phyloP scores from a whole-genome alignment of 768 basidiomycete genomes.

The Lactifluus hygrophoroides region DNA sequence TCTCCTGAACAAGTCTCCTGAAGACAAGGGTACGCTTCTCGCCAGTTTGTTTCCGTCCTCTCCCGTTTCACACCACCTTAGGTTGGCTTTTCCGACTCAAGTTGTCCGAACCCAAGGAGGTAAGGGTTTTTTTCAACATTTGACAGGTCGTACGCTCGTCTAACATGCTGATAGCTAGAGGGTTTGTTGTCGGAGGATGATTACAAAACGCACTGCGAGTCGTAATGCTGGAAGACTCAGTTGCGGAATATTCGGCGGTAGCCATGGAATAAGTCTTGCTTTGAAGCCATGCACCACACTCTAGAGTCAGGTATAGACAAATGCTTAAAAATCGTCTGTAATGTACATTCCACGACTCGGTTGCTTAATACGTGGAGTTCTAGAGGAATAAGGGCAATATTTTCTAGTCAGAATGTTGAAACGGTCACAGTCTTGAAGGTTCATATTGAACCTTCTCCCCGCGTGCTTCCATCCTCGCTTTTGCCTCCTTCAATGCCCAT shows the following conservation, averaged over 20 bases:
- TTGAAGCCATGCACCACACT: not conserved
- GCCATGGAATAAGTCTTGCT: not conserved
- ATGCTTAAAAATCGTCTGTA: conserved; percentile 7
- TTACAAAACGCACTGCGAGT: conserved; percentile 58
- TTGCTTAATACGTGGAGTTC: not conserved
- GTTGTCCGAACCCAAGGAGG: conserved; percentile 69
- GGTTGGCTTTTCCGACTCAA: conserved; percentile 97
- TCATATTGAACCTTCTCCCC: conserved; percentile 79
- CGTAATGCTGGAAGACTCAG: conserved; percentile 21
- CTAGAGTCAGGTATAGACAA: conserved; percentile 11
- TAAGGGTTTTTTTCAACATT: conserved; percentile 28
- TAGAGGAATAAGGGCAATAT: not conserved
- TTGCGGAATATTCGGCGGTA: not conserved
- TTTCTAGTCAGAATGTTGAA: not conserved
- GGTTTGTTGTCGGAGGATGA: conserved; percentile 61
- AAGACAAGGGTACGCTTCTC: conserved; percentile 58
- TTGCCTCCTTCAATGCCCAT: conserved; percentile 89
- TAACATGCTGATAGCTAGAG: conserved; percentile 43
- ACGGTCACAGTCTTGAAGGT: not conserved
- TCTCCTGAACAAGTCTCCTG: conserved; percentile 82
- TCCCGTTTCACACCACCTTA: conserved; percentile 26
- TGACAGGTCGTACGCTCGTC: not conserved
- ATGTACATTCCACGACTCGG: conserved; percentile 8
- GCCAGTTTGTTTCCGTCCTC: not conserved
- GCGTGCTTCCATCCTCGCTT: conserved; percentile 84